Percentiles rank a stretch among this genome's conserved stretches.
Conservation (phyloP, 129 eudicot genomes). For the Rutidosis leptorrhynchoides region DNA sequence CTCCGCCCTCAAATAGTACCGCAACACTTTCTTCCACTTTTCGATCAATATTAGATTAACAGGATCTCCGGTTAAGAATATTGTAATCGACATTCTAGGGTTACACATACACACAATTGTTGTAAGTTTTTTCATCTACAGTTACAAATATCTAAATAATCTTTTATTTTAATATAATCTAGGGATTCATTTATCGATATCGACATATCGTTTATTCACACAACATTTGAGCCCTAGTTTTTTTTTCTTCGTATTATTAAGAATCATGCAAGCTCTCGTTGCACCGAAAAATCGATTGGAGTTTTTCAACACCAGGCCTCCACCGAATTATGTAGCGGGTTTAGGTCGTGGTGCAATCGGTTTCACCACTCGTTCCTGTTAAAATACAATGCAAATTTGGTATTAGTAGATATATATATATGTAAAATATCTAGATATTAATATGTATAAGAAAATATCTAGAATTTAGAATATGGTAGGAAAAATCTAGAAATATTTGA, state of each 20-base stretch:
- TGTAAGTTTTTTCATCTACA: background rate
- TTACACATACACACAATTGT: background rate
- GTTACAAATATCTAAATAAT: background rate
- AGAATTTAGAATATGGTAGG: too few species aligned
- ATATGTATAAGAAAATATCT: too few species aligned
- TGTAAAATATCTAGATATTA: too few species aligned
- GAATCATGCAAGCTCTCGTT: conserved; percentile 85
- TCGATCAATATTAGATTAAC: too few species aligned
- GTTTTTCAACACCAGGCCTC: conserved; percentile 76
- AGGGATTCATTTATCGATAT: background rate
- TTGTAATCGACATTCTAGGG: background rate
- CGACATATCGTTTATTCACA: too few species aligned
- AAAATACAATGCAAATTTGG: too few species aligned
- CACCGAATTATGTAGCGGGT: conserved; percentile 86
- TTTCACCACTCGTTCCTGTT: conserved; percentile 88
- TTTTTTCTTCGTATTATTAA: conserved; percentile 1
- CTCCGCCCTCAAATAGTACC: too few species aligned
- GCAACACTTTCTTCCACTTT: too few species aligned
- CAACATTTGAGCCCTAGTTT: too few species aligned
- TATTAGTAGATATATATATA: too few species aligned
- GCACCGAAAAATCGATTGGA: conserved; percentile 56
- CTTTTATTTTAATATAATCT: background rate
- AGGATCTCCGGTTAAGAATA: too few species aligned
- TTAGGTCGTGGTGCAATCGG: conserved; percentile 98
- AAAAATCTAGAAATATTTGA: too few species aligned